phyloP scores from a whole-genome alignment of 345 rosid species.

The Eucalyptus curtisii region DNA sequence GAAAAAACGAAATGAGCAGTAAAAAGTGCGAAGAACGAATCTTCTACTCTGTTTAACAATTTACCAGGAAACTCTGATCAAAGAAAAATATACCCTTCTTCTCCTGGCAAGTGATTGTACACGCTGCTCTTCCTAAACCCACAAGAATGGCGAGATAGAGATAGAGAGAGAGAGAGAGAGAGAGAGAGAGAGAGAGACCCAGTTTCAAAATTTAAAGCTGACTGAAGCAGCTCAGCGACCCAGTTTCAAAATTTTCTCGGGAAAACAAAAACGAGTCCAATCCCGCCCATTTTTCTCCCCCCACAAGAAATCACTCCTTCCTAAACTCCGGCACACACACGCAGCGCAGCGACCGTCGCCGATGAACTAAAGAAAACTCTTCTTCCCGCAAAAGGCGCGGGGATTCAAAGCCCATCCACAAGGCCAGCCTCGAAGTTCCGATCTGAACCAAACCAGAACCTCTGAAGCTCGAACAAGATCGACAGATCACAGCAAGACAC shows the following conservation, averaged over 20 bases:
- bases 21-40: background rate
- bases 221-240: too few relatives aligned
- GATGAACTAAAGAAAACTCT: background rate
- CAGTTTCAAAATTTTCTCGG: background rate
- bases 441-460: background rate
- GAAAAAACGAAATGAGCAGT: background rate
- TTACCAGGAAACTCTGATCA: background rate
- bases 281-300: constrained; percentile 1
- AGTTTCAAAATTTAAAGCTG: background rate
- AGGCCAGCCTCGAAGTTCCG: background rate
- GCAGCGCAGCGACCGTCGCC: background rate
- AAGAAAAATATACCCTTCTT: background rate
- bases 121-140: background rate
- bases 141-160: background rate
- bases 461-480: background rate
- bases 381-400: background rate
- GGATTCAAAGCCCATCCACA: background rate
- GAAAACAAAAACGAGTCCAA: background rate
- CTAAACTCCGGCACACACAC: background rate
- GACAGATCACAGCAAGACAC: background rate
- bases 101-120: background rate
- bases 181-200: background rate
- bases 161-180: background rate
- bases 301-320: background rate
- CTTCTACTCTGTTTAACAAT: background rate